Evolutionary conservation across 768 basidiomycete species (phyloP).

Genomic region (Arthromyces matolae): DNA sequence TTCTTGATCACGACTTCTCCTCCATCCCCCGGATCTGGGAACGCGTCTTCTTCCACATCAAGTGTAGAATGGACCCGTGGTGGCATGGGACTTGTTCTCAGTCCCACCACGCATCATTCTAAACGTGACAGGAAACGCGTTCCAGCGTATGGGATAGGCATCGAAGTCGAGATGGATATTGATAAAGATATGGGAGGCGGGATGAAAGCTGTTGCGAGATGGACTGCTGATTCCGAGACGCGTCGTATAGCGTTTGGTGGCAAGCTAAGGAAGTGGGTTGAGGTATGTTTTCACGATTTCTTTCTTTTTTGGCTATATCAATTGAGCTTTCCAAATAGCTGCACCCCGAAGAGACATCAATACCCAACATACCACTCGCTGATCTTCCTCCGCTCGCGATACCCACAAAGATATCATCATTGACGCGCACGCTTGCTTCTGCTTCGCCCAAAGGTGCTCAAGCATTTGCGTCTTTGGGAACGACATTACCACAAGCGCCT

Average conservation of each 20-base stretch:
- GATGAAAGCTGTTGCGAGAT: conserved; percentile 88
- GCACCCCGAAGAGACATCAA: conserved; percentile 36
- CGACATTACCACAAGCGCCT: conserved; percentile 31
- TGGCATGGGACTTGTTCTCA: conserved; percentile 75
- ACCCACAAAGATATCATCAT: conserved; percentile 54
- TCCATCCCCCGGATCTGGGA: too few species aligned
- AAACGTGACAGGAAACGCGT: conserved; percentile 62
- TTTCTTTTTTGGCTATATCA: not conserved
- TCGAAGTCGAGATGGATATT: conserved; percentile 83
- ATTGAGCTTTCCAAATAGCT: conserved; percentile 36
- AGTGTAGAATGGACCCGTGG: conserved; percentile 82
- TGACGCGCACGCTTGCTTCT: conserved; percentile 70
- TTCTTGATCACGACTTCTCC: conserved; percentile 50
- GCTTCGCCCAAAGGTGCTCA: conserved; percentile 62
- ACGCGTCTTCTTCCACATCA: too few species aligned
- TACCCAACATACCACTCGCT: conserved; percentile 62
- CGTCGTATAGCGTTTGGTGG: conserved; percentile 53
- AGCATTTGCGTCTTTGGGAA: conserved; percentile 37
- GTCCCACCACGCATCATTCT: conserved; percentile 68
- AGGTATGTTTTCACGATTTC: conserved; percentile 37
- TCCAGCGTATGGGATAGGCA: conserved; percentile 80
- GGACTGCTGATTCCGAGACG: conserved; percentile 68
- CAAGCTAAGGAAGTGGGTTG: conserved; percentile 63
- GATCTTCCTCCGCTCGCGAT: conserved; percentile 58
- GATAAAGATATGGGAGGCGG: conserved; percentile 76